Conservation (phyloP, 2,329 filamentous ascomycete genomes). For the Raffaelea arxii region DNA sequence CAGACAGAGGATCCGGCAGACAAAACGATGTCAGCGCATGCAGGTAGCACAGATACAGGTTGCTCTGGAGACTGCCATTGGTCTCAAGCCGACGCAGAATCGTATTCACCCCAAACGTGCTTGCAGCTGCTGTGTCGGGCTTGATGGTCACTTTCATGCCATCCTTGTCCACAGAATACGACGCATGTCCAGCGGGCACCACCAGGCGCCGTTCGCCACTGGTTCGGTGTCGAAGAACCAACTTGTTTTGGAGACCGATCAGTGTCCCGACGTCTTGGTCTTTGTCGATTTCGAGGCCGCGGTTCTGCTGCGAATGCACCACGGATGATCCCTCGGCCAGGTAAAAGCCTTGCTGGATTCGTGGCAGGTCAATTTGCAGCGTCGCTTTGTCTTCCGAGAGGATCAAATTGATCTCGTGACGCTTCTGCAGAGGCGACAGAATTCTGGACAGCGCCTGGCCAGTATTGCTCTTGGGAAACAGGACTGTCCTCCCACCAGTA, state of each 20-base stretch:
- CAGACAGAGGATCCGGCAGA: conserved; percentile 37
- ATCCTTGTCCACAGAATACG: neutral
- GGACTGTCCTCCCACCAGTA: neutral
- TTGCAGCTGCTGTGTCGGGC: conserved; percentile 14
- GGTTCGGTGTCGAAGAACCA: conserved; percentile 28
- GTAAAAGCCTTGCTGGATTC: conserved; percentile 30
- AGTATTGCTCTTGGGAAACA: conserved; percentile 19
- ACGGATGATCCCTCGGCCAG: conserved; percentile 16
- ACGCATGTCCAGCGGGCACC: neutral
- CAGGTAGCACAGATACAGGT: conserved; percentile 39
- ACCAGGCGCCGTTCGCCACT: neutral
- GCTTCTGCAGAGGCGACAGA: conserved; percentile 26
- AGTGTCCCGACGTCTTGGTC: conserved; percentile 37
- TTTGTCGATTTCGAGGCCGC: conserved; percentile 36
- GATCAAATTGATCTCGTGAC: conserved; percentile 23
- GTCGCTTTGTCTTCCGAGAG: conserved; percentile 7
- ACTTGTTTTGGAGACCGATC: conserved; percentile 36
- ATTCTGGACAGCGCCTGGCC: conserved; percentile 20
- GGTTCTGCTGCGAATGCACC: conserved; percentile 38
- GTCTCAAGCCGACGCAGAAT: conserved; percentile 39
- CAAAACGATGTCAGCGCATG: conserved; percentile 45
- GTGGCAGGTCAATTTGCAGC: conserved; percentile 12
- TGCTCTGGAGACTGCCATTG: conserved; percentile 39
- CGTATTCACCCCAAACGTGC: conserved; percentile 38
- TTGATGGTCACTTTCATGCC: conserved; percentile 5